Evolutionary conservation across 306 rosid genomes (phyloP).

Genomic region (Bauhinia variegata): DNA sequence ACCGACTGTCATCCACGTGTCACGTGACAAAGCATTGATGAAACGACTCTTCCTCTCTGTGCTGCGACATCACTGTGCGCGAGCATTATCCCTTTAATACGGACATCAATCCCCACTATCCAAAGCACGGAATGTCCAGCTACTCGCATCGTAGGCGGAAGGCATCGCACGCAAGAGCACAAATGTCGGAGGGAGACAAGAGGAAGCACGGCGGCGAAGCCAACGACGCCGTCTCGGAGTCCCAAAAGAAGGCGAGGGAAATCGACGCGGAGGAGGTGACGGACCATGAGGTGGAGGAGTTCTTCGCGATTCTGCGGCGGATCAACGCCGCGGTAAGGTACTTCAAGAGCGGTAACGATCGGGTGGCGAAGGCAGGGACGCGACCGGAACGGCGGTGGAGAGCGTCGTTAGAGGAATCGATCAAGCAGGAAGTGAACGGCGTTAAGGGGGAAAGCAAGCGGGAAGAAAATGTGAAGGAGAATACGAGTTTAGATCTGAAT

Average conservation of each 20-base stretch:
- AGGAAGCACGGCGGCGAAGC: slow-evolving; percentile 7
- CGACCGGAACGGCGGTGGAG: slow-evolving; percentile 21
- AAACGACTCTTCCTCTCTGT: no score
- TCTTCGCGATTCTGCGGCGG: slow-evolving; percentile 46
- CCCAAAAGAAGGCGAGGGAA: slow-evolving; percentile 34
- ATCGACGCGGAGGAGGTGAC: slow-evolving; percentile 2
- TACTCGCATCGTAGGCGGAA: no score
- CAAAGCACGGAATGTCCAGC: no score
- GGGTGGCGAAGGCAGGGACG: neutral
- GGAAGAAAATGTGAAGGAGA: neutral
- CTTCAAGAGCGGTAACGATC: slow-evolving; percentile 32
- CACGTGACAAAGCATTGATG: no score
- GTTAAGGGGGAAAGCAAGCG: neutral
- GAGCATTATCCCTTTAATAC: no score
- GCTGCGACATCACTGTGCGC: no score
- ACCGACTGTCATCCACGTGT: no score
- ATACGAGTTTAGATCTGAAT: slow-evolving; percentile 36
- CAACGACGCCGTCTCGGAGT: neutral
- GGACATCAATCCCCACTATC: no score
- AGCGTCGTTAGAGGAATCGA: slow-evolving; percentile 34
- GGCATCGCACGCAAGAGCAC: no score
- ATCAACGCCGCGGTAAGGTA: slow-evolving; percentile 35
- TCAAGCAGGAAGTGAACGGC: slow-evolving; percentile 13
- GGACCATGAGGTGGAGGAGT: slow-evolving; percentile 58
- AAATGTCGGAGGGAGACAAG: slow-evolving; percentile 36